These are phyloP conservation scores for Triticum turgidum DNA, from an alignment of 176 grass and related monocot species.

Conservation along the genomic window DNA sequence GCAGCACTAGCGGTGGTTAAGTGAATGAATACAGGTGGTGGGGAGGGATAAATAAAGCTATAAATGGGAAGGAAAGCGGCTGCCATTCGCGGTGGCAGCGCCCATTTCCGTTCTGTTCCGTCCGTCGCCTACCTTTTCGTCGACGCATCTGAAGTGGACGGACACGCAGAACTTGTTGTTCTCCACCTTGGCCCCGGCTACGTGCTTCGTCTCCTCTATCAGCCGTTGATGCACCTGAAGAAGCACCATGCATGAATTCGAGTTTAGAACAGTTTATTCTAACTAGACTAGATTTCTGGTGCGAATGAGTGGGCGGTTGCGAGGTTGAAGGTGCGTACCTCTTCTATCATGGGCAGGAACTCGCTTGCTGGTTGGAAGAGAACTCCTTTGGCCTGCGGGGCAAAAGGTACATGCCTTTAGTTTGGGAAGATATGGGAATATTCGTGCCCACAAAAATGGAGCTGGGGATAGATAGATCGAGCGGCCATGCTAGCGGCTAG, in stretches of 20 bases:
- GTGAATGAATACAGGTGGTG: not conserved
- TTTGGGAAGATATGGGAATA: not conserved
- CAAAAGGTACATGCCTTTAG: conserved; percentile 22
- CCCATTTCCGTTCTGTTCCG: not conserved
- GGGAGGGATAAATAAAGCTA: not conserved
- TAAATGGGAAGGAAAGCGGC: conserved; percentile 20
- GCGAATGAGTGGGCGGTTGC: not conserved
- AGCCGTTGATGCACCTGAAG: conserved; percentile 46
- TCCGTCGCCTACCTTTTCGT: conserved; percentile 64
- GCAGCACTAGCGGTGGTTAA: not conserved
- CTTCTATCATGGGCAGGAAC: conserved; percentile 82
- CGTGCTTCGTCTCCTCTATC: conserved; percentile 40
- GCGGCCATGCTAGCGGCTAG: not conserved
- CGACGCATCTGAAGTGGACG: conserved; percentile 80
- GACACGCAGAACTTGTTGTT: conserved; percentile 86
- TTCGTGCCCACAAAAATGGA: not conserved
- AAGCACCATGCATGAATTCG: no score
- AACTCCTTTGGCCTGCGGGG: conserved; percentile 48
- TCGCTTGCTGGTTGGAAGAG: conserved; percentile 79
- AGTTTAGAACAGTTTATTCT: not conserved
- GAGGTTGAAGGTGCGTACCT: conserved; percentile 31
- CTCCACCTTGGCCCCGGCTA: conserved; percentile 70
- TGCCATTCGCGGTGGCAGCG: not conserved
- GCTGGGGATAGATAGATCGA: not conserved
- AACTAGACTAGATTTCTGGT: no score